Evolutionary conservation across 2,329 filamentous ascomycete genomes (phyloP).

Genomic region (Talaromyces sp.): DNA sequence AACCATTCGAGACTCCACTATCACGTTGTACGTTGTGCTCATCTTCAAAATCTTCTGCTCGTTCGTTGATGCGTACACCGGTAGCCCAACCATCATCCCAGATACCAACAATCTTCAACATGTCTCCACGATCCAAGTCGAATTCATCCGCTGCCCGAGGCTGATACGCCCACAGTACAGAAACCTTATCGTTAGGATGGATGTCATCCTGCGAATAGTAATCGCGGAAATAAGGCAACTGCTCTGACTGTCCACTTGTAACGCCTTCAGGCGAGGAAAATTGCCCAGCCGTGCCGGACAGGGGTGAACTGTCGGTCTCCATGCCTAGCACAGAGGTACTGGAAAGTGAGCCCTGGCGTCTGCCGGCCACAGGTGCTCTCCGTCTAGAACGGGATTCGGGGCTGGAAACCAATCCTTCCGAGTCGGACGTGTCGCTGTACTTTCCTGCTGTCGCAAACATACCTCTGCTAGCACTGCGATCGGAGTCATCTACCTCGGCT

Average conservation of each 20-base stretch:
- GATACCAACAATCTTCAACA: slow-evolving; percentile 96
- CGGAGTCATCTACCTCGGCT: slow-evolving; percentile 62
- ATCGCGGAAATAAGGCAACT: slow-evolving; percentile 94
- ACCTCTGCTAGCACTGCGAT: slow-evolving; percentile 30
- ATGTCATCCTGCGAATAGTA: slow-evolving; percentile 98
- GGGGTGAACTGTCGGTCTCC: slow-evolving; percentile 70
- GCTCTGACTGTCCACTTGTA: slow-evolving; percentile 88
- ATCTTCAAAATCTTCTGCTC: slow-evolving; percentile 83
- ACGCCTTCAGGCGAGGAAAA: slow-evolving; percentile 82
- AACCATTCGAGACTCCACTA: slow-evolving; percentile 85
- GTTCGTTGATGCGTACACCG: slow-evolving; percentile 75
- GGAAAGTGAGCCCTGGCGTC: slow-evolving; percentile 83
- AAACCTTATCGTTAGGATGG: slow-evolving; percentile 81
- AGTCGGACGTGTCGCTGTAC: slow-evolving; percentile 53
- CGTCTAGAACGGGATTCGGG: slow-evolving; percentile 62
- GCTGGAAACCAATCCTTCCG: slow-evolving; percentile 68
- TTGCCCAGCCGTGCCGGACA: slow-evolving; percentile 61
- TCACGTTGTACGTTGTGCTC: slow-evolving; percentile 76
- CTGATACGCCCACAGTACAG: slow-evolving; percentile 94
- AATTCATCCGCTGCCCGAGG: slow-evolving; percentile 93
- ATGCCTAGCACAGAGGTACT: slow-evolving; percentile 71
- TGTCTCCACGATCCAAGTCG: slow-evolving; percentile 86
- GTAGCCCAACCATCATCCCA: slow-evolving; percentile 99
- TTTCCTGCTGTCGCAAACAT: slow-evolving; percentile 46
- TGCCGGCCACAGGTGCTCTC: slow-evolving; percentile 47